Evolutionary conservation across 1,284 basidiomycete species (phyloP).

Genomic region (Cryptococcus sp.): DNA sequence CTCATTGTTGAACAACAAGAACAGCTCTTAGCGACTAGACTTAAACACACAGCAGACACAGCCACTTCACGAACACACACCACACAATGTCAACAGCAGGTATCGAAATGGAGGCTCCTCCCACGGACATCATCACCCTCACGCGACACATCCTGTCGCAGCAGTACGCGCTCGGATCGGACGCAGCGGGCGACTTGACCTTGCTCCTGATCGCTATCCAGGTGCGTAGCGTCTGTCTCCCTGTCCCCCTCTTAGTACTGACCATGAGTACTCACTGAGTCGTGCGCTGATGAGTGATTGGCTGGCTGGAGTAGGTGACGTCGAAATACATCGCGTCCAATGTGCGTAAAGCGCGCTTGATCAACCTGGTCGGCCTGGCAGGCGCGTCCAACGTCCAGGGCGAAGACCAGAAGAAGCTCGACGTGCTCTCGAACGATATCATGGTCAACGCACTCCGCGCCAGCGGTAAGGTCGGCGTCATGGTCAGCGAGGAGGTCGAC

Average conservation of each 20-base stretch:
- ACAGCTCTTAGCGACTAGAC: neutral
- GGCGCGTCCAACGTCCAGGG: constrained; percentile 97
- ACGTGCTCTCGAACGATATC: constrained; percentile 97
- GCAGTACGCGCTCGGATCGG: constrained; percentile 73
- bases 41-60: neutral
- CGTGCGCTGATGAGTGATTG: neutral
- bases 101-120: constrained; percentile 66
- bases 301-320: constrained; percentile 54
- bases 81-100: constrained; percentile 16
- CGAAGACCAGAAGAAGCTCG: constrained; percentile 99
- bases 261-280: neutral
- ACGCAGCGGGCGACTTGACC: constrained; percentile 91
- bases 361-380: constrained; percentile 96
- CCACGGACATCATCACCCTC: constrained; percentile 86
- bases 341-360: constrained; percentile 92
- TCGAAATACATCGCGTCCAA: constrained; percentile 94
- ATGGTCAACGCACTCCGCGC: constrained; percentile 96
- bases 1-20: neutral
- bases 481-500: constrained; percentile 92
- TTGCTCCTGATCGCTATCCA: constrained; percentile 93
- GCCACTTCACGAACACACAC: neutral
- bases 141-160: constrained; percentile 85
- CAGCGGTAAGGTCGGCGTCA: constrained; percentile 91
- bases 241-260: neutral
- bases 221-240: constrained; percentile 61